These are phyloP conservation scores for Ogataea methanolica DNA, from an alignment of 805 yeast genomes.

Conservation along the genomic window DNA sequence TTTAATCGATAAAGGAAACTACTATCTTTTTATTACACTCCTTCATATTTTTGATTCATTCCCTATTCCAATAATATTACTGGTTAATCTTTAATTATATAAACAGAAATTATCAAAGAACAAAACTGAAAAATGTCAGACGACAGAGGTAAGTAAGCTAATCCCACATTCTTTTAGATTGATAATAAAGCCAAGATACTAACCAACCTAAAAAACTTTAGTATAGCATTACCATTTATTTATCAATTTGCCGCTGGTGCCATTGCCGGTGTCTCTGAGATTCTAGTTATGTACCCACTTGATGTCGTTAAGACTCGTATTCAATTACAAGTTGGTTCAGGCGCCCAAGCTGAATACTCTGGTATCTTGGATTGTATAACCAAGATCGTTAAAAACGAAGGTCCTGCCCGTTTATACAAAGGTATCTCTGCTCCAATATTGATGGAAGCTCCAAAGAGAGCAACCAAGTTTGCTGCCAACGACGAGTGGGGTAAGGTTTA, in stretches of 20 bases:
- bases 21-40: too few species aligned
- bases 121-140: constrained; percentile 6
- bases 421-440: constrained; percentile 95
- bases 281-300: constrained; percentile 90
- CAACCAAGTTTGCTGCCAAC: constrained; percentile 96
- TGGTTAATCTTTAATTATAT: too few species aligned
- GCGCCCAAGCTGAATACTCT: constrained; percentile 57
- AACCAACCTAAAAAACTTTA: not conserved
- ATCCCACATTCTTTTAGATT: not conserved
- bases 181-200: not conserved
- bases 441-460: constrained; percentile 99
- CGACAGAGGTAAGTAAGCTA: constrained; percentile 18
- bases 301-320: constrained; percentile 97
- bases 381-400: constrained; percentile 84
- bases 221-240: constrained; percentile 70
- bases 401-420: constrained; percentile 75
- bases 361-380: constrained; percentile 82
- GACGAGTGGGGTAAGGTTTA: constrained; percentile 93
- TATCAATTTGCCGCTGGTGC: constrained; percentile 90
- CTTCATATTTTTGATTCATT: too few species aligned
- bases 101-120: not conserved
- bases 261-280: constrained; percentile 97
- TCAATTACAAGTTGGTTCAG: constrained; percentile 68
- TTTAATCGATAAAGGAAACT: too few species aligned
- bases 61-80: too few species aligned